Evolutionary conservation across 257 asterid species (phyloP), one percentile per base, ranked within the genome.

Genomic region (Eustoma russellianum): DNA sequence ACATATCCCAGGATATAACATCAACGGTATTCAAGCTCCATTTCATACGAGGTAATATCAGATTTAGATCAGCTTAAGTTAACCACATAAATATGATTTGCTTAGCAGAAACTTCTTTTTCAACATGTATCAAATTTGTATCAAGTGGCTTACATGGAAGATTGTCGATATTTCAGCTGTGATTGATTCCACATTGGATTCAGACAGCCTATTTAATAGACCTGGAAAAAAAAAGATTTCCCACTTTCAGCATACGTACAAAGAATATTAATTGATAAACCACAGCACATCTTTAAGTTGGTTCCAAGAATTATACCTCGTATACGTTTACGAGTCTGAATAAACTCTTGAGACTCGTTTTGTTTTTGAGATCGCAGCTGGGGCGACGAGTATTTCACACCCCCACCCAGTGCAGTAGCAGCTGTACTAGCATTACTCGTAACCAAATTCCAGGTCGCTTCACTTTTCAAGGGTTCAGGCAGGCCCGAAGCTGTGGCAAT

Each of bases 151-250:
- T 63, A 89, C 97, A 46, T 73, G 79, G 57, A 68, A 59, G 16
- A 83, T 66, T 17, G 73, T 70, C 63, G 82, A 83, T 63, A 83
- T 68, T 66, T 89, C 88, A 51, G 75, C 62, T 0, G 93, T 76
- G 66, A 81, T 76, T 34, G 90, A 83, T 73, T 89, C 96, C 58
- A 91, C 79, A 63, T 87, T 87, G 50, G 83, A 69, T 71, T 87
- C 94, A 19, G 97, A 84, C 51, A 87, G 68, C 90, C 83, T 79
- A 66, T 84, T 84, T 13, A 92, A 69, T 53, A 88, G 88, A 59
- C 98, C 98, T 92, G 77, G 54, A 50, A 71, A 56, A 55, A 57
- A 43, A 63, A 52, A 57, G 33, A 30, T 44, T 50, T 68, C 43
- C 9, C 11, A 5, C 43, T 38, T 38, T 57, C 24, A 57, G 52